Base-by-base conservation (phyloP, 2,329 filamentous ascomycete genomes). In the Trichocomaceae sp. region DNA sequence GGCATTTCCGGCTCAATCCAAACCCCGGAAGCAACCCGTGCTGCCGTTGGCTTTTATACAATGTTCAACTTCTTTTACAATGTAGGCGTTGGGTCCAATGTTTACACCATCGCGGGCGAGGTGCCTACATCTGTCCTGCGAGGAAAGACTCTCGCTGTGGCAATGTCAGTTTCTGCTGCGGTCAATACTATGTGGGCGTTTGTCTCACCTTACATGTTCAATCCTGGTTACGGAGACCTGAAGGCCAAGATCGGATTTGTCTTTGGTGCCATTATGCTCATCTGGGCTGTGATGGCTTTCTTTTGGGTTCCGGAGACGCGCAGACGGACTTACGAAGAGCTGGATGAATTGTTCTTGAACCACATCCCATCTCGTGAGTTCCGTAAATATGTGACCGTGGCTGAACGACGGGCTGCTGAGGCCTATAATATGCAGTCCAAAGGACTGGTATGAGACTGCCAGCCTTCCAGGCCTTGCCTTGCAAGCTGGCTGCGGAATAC, bases 161-260 rank as follows among this genome's bases (percentile, higher is more conserved):
- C 15, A 13, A 7, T n/a, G 5, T n/a, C 15, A n/a, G 35, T n/a
- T 7, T 17, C 13, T n/a, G n/a, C 5, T n/a, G 35, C 35, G 4
- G n/a, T 39, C n/a, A 39, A 39, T 39, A 17, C n/a, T 26, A 61
- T 50, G 56, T 53, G 55, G 55, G 47, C 47, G 20, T 57, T 58
- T n/a, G 50, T 60, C 29, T 15, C 50, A 3, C 58, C 58, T 2
- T 60, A 58, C 26, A 54, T 58, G 8, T 60, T 56, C 31, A 60
- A 60, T n/a, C 44, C 57, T 2, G 54, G 55, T 17, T 52, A 57
- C 49, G 58, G 57, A 2, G 63, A 69, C 51, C 37, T 69, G 44
- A 58, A 59, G 50, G 68, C 23, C 23, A 26, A 26, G 23, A 26
- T 26, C 7, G 23, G 23, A 26, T 69, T 70, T 54, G 58, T 70